Base-by-base conservation (phyloP, 305 asterid species). In the Solanum hybrid region DNA sequence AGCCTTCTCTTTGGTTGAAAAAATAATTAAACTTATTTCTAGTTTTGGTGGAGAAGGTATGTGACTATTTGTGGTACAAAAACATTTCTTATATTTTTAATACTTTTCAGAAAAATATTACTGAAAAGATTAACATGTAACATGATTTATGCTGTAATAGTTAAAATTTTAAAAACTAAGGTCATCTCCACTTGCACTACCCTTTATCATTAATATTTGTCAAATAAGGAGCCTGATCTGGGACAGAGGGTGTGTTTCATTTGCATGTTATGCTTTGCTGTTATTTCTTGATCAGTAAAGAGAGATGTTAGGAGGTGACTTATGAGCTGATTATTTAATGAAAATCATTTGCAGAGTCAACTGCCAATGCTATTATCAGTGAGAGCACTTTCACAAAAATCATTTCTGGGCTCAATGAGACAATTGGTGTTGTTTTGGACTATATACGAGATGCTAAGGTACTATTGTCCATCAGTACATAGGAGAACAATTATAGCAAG, bases 361-460 rank as follows among this genome's bases (percentile, higher is more conserved):
- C 88, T 79, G 89, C 92, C 64, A 87, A 92, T 86, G 91, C 93
- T 88, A 84, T 89, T 74, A 91, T 96, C 78, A 90, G 92, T 89
- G 98, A 95, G 90, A 92, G 89, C 92, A 96, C 95, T 90, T 89
- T 91, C 89, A 91, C 89, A 90, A 96, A 92, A 92, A 95, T 97
- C 91, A 95, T 97, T 84, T 90, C 91, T 34, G 98, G 98, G 90
- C 96, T 97, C 79, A 92, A 96, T 77, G 97, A 97, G 95, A 95
- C 98, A 74, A 89, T 95, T 91, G 93, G 92, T 89, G 94, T 90
- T 57, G 95, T 95, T 90, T 94, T 96, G 89, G 98, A 97, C 91
- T 96, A 96, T 94, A 90, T 97, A 91, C 95, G 92, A 91, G 99
- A 97, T 92, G 98, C 98, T 73, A 97, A 96, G 95, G 98, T 93